Evolutionary conservation across 805 yeast genomes (phyloP).

Genomic region (Kuraishia capsulata): DNA sequence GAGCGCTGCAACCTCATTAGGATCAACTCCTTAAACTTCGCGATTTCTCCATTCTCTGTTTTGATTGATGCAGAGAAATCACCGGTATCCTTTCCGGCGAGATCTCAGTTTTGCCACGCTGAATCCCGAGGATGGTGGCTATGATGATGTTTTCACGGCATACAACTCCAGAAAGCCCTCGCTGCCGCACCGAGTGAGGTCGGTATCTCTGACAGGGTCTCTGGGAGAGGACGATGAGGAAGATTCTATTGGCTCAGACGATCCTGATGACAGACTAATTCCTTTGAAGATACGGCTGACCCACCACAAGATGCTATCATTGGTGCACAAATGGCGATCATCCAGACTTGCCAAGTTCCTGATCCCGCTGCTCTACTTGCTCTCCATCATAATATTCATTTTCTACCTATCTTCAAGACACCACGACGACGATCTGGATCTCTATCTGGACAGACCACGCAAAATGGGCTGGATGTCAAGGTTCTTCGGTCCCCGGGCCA

Average conservation of each 20-base stretch:
- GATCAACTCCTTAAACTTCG: no score
- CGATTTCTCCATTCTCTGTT: no score
- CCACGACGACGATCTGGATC: slow-evolving; percentile 1
- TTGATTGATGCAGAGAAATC: not conserved
- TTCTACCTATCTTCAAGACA: slow-evolving; percentile 3
- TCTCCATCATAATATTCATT: slow-evolving; percentile 9
- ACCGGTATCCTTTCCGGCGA: not conserved
- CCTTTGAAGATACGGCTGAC: slow-evolving; percentile 3
- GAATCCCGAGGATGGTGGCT: not conserved
- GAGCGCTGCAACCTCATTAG: no score
- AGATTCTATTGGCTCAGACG: slow-evolving; percentile 1
- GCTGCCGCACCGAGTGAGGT: not conserved
- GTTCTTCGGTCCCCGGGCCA: not conserved
- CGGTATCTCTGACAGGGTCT: not conserved
- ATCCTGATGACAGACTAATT: not conserved
- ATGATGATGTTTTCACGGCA: not conserved
- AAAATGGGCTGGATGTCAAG: not conserved
- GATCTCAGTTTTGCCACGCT: not conserved
- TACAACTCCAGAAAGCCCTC: not conserved
- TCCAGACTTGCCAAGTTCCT: slow-evolving; percentile 8
- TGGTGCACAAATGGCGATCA: slow-evolving; percentile 8
- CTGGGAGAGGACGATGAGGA: slow-evolving; percentile 1
- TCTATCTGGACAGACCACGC: not conserved
- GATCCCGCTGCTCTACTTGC: slow-evolving; percentile 12
- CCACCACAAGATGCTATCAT: slow-evolving; percentile 5